phyloP scores from a whole-genome alignment of 78 protist genomes.

The Acrasis kona region DNA sequence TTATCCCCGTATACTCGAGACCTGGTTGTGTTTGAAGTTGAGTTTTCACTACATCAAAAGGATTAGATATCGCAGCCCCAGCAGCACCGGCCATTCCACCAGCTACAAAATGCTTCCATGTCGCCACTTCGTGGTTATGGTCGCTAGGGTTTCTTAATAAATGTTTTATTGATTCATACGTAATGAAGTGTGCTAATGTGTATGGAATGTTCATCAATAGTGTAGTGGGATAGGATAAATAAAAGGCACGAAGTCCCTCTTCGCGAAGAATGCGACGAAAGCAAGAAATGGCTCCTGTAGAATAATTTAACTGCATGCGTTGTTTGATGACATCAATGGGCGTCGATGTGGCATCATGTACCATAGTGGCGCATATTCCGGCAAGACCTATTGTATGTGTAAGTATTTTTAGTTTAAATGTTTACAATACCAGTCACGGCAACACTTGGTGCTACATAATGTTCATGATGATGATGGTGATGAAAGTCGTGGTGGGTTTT shows the following conservation, averaged over 20 bases:
- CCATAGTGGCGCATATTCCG: slow-evolving; percentile 14
- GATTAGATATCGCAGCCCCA: slow-evolving; percentile 42
- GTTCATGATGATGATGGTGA: too few relatives aligned
- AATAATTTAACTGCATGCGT: slow-evolving; percentile 27
- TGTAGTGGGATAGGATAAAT: slow-evolving; percentile 34
- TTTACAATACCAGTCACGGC: too few relatives aligned
- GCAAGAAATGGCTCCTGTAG: background rate
- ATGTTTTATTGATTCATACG: slow-evolving; percentile 21
- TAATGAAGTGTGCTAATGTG: slow-evolving; percentile 14
- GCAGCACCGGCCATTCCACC: slow-evolving; percentile 46
- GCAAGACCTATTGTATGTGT: background rate
- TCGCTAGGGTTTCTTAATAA: background rate
- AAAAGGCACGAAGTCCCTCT: slow-evolving; percentile 39
- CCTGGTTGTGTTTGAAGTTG: background rate
- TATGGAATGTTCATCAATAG: slow-evolving; percentile 41
- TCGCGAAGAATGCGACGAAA: background rate
- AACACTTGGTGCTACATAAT: too few relatives aligned
- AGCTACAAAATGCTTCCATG: slow-evolving; percentile 28
- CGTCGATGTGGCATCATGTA: slow-evolving; percentile 44
- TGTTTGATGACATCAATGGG: slow-evolving; percentile 66
- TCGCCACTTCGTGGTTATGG: background rate
- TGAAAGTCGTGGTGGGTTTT: too few relatives aligned
- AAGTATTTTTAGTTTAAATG: too few relatives aligned
- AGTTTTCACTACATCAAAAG: slow-evolving; percentile 31
- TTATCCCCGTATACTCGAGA: slow-evolving; percentile 1